These are phyloP conservation scores for Penicillium rolfsii DNA, from an alignment of 2,329 filamentous ascomycete species.

Conservation along the genomic window DNA sequence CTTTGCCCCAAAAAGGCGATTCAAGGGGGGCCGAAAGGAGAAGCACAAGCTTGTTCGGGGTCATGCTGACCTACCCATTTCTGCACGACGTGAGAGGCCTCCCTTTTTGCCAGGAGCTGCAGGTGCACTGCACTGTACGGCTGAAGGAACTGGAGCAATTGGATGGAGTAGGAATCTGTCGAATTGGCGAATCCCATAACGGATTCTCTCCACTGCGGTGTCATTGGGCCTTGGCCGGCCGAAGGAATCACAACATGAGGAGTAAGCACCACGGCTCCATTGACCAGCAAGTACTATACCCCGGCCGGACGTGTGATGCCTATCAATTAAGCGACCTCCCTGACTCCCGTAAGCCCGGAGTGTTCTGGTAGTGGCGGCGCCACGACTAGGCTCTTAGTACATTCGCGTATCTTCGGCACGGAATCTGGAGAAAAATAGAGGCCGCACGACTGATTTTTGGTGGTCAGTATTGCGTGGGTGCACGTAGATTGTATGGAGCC, in stretches of 20 bases:
- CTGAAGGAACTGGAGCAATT: conserved; percentile 5
- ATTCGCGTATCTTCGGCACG: background rate
- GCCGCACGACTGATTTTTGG: background rate
- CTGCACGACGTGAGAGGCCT: conserved; percentile 6
- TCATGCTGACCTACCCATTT: background rate
- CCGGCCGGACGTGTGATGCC: background rate
- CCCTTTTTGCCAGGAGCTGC: background rate
- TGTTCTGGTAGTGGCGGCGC: conserved; percentile 12
- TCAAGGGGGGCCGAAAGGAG: conserved; percentile 1
- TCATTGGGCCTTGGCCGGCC: conserved; percentile 9
- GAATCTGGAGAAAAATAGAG: background rate
- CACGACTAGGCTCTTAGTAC: conserved; percentile 1
- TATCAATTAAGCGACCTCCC: conserved; percentile 8
- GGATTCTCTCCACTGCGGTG: conserved; percentile 5
- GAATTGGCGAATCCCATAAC: conserved; percentile 16
- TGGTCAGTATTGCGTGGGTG: background rate
- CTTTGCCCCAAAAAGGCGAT: conserved; percentile 1
- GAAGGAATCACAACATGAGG: conserved; percentile 6
- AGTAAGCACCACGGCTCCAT: background rate
- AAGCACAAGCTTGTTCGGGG: background rate
- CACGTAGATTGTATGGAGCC: background rate
- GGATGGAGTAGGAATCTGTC: conserved; percentile 7
- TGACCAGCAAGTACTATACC: background rate
- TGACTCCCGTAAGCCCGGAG: conserved; percentile 2
- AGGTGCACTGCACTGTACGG: background rate